Base-by-base conservation (phyloP, 352 stramenopile species). In the Globisporangium carolinianum region DNA sequence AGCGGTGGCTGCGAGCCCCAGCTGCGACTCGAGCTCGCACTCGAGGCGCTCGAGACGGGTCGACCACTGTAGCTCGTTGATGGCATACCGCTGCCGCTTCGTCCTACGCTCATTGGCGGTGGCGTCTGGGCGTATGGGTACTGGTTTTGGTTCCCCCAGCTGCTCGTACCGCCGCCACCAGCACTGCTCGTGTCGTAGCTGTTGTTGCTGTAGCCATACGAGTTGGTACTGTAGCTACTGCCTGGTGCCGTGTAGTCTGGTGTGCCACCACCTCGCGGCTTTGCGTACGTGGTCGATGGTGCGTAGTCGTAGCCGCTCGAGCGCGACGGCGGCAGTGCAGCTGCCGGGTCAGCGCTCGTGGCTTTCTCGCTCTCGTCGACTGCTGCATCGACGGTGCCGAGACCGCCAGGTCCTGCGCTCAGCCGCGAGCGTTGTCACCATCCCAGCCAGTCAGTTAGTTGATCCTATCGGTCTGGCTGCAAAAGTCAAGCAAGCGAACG, bases 1-100 rank as follows among this genome's bases (percentile, higher is more conserved):
- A 91, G 67, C 37, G 79, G 82, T 36, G 76, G 76, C 57, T 91
- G 81, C 14, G 67, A 66, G 18, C 67, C 65, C 58, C 65, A 75
- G 24, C 61, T 62, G 15, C 39, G 55, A 38, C 55, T 65, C 35
- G 61, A 52, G 43, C 61, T 39, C 24, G 32, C 32, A 32, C 57
- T 61, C 51, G 47, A n/a, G 9, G 61, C 17, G 51, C 49, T 49
- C 18, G 57, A 64, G 58, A 53, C 24, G 4, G 43, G 57, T 14
- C 50, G 36, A 10, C 46, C 41, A 41, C 12, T 2, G 45, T 42
- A 7, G 15, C 36, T 38, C 24, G 36, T 32, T 17, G 18, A 39
- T 49, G 32, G 51, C 15, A 17, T 17, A 1, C 50, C 50, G n/a
- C n/a, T 4, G 11, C 49, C 49, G 49, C 24, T 32, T 32, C 24